Percentiles rank a stretch among this genome's conserved stretches.
phyloP scores from a whole-genome alignment of 345 rosid species.

The Boechera stricta region DNA sequence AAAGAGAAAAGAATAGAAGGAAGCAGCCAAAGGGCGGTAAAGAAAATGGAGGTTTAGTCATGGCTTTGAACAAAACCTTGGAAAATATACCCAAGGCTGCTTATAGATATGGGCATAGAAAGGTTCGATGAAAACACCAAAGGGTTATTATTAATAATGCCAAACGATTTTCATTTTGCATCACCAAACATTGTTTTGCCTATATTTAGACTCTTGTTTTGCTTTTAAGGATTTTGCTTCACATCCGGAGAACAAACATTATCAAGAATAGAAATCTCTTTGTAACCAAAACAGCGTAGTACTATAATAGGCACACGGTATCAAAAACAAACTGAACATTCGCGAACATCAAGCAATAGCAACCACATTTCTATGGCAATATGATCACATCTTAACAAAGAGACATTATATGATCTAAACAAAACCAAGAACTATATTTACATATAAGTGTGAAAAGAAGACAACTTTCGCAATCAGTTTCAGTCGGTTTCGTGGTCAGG shows the following conservation, averaged over 20 bases:
- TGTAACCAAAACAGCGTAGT: constrained; percentile 16
- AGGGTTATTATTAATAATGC: constrained; percentile 32
- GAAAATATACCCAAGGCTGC: constrained; percentile 77
- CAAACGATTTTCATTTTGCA: constrained; percentile 31
- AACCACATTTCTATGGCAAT: constrained; percentile 25
- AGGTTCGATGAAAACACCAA: constrained; percentile 36
- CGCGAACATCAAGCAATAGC: constrained; percentile 16
- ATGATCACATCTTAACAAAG: constrained; percentile 13
- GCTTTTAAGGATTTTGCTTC: constrained; percentile 30
- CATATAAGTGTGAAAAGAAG: constrained; percentile 9
- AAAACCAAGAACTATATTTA: constrained; percentile 44
- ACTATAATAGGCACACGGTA: constrained; percentile 32
- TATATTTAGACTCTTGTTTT: constrained; percentile 35
- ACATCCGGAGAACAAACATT: constrained; percentile 22
- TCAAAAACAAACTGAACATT: constrained; percentile 27
- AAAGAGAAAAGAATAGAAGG: constrained; percentile 39
- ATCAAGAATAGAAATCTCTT: constrained; percentile 28
- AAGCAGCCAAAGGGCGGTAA: constrained; percentile 64
- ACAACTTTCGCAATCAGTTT: constrained; percentile 11
- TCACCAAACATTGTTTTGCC: constrained; percentile 32
- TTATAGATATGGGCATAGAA: constrained; percentile 46
- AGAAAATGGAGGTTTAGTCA: constrained; percentile 47
- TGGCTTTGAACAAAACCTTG: constrained; percentile 56
- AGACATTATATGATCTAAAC: background rate
- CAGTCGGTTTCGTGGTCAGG: constrained; percentile 82